Percentiles rank a stretch among this genome's conserved stretches.
Evolutionary conservation across 805 yeast genomes (phyloP).

Genomic region (Cyberlindnera americana): DNA sequence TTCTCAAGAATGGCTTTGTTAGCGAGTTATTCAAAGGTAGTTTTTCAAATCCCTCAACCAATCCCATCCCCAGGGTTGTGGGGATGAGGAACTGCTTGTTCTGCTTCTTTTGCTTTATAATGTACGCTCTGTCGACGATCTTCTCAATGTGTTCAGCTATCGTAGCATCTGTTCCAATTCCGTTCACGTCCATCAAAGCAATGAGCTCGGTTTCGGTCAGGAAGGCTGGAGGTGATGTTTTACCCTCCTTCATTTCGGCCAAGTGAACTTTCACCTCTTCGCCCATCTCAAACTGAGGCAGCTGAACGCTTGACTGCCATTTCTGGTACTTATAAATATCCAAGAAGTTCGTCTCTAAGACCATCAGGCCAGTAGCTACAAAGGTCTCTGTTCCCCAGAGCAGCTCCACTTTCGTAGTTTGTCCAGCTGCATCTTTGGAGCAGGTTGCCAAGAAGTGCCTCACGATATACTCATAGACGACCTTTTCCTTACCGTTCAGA

Average conservation of each 20-base stretch:
- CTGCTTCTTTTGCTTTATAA: conserved; percentile 39
- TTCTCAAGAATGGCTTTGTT: conserved; percentile 85
- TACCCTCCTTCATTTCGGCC: conserved; percentile 66
- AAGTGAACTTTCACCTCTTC: conserved; percentile 53
- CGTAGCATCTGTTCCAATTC: conserved; percentile 98
- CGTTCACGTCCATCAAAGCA: conserved; percentile 92
- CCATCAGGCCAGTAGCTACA: conserved; percentile 68
- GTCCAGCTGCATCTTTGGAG: conserved; percentile 85
- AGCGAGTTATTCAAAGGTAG: conserved; percentile 72
- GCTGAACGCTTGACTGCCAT: conserved; percentile 64
- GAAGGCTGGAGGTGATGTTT: conserved; percentile 74
- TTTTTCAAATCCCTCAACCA: conserved; percentile 83
- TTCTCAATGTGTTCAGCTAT: conserved; percentile 96
- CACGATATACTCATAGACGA: conserved; percentile 82
- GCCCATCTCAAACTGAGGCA: conserved; percentile 61
- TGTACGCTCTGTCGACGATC: conserved; percentile 64
- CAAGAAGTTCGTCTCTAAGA: conserved; percentile 68
- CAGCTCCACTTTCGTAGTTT: conserved; percentile 54
- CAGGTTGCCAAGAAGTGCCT: conserved; percentile 89
- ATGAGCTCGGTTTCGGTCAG: conserved; percentile 92
- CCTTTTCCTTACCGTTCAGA: conserved; percentile 46
- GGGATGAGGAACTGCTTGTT: conserved; percentile 58
- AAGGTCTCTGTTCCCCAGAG: conserved; percentile 81
- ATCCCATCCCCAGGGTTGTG: conserved; percentile 75
- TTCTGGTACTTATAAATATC: conserved; percentile 75